Base-by-base conservation (phyloP, 2,329 filamentous ascomycete species). In the Penicillium frequentans region DNA sequence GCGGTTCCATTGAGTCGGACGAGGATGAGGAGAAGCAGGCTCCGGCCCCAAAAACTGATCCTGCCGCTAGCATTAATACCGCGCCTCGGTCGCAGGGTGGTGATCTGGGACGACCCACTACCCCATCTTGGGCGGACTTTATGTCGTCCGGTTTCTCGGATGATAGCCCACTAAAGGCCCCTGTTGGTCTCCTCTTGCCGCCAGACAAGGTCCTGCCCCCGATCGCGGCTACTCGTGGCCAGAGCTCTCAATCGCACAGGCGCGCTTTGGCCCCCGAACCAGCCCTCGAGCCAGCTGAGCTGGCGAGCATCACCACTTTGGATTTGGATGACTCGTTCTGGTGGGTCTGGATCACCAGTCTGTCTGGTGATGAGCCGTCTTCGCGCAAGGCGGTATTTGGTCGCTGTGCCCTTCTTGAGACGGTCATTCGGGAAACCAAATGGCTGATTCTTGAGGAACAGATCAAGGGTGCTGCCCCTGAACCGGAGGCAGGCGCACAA, bases 331-430 rank as follows among this genome's bases (percentile, higher is more conserved):
- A 98, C 72, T 89, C 92, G 1, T 99, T 99, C 74, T 99, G 95
- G 95, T 98, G 95, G 93, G 95, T 98, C 4, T 99, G 95, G 95
- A 98, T 99, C 83, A 96, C 87, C 66, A 98, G 93, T 81, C 79
- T 99, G 68, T 92, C 93, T 1, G 90, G 87, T 0, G 95, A 99
- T 69, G 95, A 99, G 77, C 90, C 93, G 0, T 76, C 86, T 0
- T 84, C 88, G 11, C 86, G 95, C 59, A 99, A 99, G 73, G 89
- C 93, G 6, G 91, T 93, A 0, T 99, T 99, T 72, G 95, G 95
- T 37, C 85, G 95, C 61, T 99, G 95, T 69, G 91, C 95, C 21
- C 83, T 99, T 39, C 84, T 98, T 46, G 95, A 99, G 74, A 98
- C 95, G 0, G 81, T 85, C 14, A 95, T 98, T 59, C 81, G 83